phyloP scores from a whole-genome alignment of 176 grass and related monocot genomes.

The Thalia dealbata region DNA sequence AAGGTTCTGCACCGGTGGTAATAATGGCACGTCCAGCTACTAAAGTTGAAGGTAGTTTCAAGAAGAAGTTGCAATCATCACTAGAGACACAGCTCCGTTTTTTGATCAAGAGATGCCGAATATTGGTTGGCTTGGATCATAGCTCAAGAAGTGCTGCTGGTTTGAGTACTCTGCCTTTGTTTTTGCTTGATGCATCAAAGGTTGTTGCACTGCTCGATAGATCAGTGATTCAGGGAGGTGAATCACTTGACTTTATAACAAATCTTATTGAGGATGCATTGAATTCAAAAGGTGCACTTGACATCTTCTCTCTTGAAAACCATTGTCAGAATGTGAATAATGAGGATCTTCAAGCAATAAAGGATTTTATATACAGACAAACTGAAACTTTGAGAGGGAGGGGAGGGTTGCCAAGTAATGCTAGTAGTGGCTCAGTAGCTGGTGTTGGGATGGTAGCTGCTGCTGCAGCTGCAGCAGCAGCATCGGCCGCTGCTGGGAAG shows the following conservation, averaged over 20 bases:
- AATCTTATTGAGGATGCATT: constrained; percentile 48
- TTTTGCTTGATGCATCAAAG: constrained; percentile 77
- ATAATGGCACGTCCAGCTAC: constrained; percentile 34
- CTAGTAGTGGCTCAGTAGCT: constrained; percentile 46
- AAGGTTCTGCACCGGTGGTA: constrained; percentile 46
- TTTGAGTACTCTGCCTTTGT: constrained; percentile 47
- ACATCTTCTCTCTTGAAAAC: constrained; percentile 63
- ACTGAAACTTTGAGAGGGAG: constrained; percentile 62
- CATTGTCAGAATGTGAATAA: constrained; percentile 36
- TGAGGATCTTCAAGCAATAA: constrained; percentile 75
- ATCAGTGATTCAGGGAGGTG: constrained; percentile 44
- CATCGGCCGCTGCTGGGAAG: constrained; percentile 62
- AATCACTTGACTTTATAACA: constrained; percentile 48
- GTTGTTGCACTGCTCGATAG: constrained; percentile 39
- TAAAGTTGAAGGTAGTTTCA: constrained; percentile 46
- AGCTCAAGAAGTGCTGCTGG: constrained; percentile 43
- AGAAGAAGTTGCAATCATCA: constrained; percentile 61
- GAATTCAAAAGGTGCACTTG: constrained; percentile 40
- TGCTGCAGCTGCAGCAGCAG: constrained; percentile 72
- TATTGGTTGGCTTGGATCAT: constrained; percentile 33
- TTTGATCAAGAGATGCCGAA: constrained; percentile 68
- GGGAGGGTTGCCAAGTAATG: constrained; percentile 54
- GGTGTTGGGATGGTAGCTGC: constrained; percentile 78
- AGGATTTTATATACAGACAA: constrained; percentile 81
- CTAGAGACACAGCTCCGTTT: constrained; percentile 68